Conservation (phyloP, 768 basidiomycete species). For the Lactifluus piperatus region DNA sequence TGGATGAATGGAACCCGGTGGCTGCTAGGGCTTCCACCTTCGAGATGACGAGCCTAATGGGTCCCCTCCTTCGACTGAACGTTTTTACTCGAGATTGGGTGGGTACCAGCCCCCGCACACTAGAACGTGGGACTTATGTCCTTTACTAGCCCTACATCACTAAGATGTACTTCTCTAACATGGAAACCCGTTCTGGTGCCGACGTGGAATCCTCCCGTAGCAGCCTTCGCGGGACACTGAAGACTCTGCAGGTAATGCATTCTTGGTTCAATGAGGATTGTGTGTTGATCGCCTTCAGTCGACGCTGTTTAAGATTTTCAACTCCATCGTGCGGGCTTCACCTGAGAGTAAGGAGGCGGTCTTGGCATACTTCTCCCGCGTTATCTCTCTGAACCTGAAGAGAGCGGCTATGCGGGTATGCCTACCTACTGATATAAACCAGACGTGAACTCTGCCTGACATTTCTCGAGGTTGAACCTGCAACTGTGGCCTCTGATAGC, state of each 20-base stretch:
- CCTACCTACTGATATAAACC: background rate
- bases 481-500: slow-evolving; percentile 81
- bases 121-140: slow-evolving; percentile 5
- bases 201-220: slow-evolving; percentile 80
- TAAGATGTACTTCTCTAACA: slow-evolving; percentile 76
- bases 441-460: background rate
- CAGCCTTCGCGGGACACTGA: slow-evolving; percentile 79
- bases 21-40: slow-evolving; percentile 51
- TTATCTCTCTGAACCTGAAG: slow-evolving; percentile 67
- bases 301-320: slow-evolving; percentile 82
- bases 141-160: slow-evolving; percentile 59
- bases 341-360: slow-evolving; percentile 73
- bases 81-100: slow-evolving; percentile 91
- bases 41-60: slow-evolving; percentile 63
- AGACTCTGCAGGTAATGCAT: slow-evolving; percentile 61
- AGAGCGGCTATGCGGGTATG: slow-evolving; percentile 85
- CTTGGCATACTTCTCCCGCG: slow-evolving; percentile 70
- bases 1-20: slow-evolving; percentile 66
- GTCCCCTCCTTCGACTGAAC: slow-evolving; percentile 75
- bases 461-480: slow-evolving; percentile 60
- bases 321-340: slow-evolving; percentile 78
- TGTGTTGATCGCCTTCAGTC: slow-evolving; percentile 31
- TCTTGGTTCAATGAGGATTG: background rate
- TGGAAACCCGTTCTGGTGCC: slow-evolving; percentile 58
- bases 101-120: slow-evolving; percentile 23